phyloP scores from a whole-genome alignment of 352 stramenopile genomes.

The Aphanomyces astaci region DNA sequence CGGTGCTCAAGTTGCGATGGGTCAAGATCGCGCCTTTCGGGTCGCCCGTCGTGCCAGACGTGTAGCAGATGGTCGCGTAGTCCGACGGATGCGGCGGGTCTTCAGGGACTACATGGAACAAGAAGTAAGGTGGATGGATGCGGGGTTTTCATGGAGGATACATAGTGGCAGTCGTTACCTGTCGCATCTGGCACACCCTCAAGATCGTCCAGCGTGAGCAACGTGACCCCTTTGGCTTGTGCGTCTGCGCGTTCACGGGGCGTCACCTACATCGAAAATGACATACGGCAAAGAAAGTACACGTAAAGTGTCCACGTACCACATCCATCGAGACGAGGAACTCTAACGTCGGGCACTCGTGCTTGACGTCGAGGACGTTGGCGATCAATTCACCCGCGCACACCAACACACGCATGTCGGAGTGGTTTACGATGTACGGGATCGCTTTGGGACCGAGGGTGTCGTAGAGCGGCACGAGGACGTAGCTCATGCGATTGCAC shows the following conservation, averaged over 20 bases:
- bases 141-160: background rate
- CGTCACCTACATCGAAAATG: slow-evolving; percentile 1
- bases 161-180: too few species aligned
- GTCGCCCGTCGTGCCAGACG: slow-evolving; percentile 92
- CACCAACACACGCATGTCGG: slow-evolving; percentile 48
- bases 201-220: slow-evolving; percentile 12
- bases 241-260: background rate
- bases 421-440: slow-evolving; percentile 68
- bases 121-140: background rate
- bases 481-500: slow-evolving; percentile 54
- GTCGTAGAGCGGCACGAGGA: slow-evolving; percentile 70
- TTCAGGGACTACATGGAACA: slow-evolving; percentile 31
- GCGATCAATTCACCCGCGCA: slow-evolving; percentile 50
- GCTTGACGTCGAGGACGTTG: slow-evolving; percentile 47
- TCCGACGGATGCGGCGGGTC: slow-evolving; percentile 58
- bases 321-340: slow-evolving; percentile 27
- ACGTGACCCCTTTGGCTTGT: background rate
- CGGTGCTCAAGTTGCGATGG: slow-evolving; percentile 66
- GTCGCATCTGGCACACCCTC: slow-evolving; percentile 16
- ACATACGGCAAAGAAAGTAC: background rate
- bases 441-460: slow-evolving; percentile 63
- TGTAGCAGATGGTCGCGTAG: slow-evolving; percentile 93
- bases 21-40: slow-evolving; percentile 94
- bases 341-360: slow-evolving; percentile 42
- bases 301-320: background rate